Conservation (phyloP, 768 basidiomycete genomes). For the Pisolithus tinctorius region DNA sequence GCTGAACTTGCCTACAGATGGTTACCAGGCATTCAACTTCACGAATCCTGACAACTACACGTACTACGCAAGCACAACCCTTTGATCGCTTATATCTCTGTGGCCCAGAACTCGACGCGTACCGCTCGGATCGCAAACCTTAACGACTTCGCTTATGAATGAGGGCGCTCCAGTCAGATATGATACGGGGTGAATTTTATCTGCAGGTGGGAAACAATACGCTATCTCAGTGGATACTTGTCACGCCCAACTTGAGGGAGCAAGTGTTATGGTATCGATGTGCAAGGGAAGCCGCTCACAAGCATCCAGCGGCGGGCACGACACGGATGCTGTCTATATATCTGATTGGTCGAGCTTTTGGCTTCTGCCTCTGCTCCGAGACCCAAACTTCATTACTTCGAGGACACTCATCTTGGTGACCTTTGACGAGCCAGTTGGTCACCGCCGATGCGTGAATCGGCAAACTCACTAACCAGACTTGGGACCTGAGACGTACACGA, state of each 20-base stretch:
- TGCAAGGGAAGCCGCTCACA: neutral
- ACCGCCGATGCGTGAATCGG: neutral
- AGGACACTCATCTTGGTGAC: slow-evolving; percentile 53
- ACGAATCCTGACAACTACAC: slow-evolving; percentile 30
- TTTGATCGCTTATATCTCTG: slow-evolving; percentile 43
- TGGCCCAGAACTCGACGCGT: slow-evolving; percentile 37
- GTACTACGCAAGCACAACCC: slow-evolving; percentile 58
- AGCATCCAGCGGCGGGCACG: slow-evolving; percentile 48
- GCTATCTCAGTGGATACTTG: slow-evolving; percentile 54
- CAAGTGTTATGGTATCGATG: slow-evolving; percentile 2
- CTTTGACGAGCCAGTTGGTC: slow-evolving; percentile 49
- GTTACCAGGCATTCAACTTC: slow-evolving; percentile 36
- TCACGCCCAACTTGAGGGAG: slow-evolving; percentile 52
- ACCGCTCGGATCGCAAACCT: slow-evolving; percentile 47
- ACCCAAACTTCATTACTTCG: slow-evolving; percentile 47
- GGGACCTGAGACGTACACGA: slow-evolving; percentile 25
- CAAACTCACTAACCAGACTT: neutral
- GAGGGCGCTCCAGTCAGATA: slow-evolving; percentile 14
- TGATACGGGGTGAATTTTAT: neutral
- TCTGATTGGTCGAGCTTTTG: slow-evolving; percentile 42
- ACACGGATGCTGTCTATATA: slow-evolving; percentile 47
- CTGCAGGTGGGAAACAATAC: slow-evolving; percentile 29
- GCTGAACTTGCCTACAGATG: slow-evolving; percentile 47
- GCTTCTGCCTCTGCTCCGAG: slow-evolving; percentile 43
- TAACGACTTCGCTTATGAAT: slow-evolving; percentile 53